phyloP scores from a whole-genome alignment of 352 stramenopile genomes.

The Salisapilia sapeloensis region DNA sequence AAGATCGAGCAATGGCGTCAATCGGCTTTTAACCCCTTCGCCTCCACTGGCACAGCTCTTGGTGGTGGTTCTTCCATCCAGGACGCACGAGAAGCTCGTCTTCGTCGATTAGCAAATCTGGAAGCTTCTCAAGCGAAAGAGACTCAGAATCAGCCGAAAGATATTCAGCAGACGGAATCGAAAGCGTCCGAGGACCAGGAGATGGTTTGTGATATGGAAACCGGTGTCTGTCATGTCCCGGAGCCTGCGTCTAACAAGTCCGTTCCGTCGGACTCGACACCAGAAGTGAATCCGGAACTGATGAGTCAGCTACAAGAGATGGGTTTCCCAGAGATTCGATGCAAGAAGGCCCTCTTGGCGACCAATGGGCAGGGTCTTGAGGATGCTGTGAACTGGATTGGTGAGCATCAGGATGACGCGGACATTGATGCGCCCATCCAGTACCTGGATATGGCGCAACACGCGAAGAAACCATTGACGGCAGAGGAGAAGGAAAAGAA shows the following conservation, averaged over 20 bases:
- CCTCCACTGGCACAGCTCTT: constrained; percentile 48
- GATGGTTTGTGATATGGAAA: constrained; percentile 51
- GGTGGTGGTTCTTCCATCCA: constrained; percentile 15
- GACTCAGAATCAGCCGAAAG: too few species aligned
- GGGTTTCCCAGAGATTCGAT: constrained; percentile 68
- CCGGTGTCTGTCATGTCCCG: constrained; percentile 23
- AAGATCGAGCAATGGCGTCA: constrained; percentile 83
- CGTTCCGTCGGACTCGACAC: constrained; percentile 3
- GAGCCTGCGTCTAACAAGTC: constrained; percentile 16
- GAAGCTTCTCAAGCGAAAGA: too few species aligned
- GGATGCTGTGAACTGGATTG: constrained; percentile 72
- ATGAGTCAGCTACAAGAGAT: constrained; percentile 63
- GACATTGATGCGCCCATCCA: constrained; percentile 84
- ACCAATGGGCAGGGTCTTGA: constrained; percentile 62
- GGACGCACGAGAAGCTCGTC: constrained; percentile 58
- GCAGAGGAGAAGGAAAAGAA: constrained; percentile 80
- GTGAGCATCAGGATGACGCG: constrained; percentile 75
- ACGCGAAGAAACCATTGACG: constrained; percentile 36
- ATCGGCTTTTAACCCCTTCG: constrained; percentile 76
- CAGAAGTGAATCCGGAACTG: constrained; percentile 38
- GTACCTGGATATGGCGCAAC: constrained; percentile 53
- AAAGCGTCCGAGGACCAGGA: constrained; percentile 13
- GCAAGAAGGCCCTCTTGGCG: constrained; percentile 68
- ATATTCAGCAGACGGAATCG: too few species aligned
- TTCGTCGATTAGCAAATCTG: constrained; percentile 71